A percentile compares a stretch with the other conserved stretches of the same genome.
Evolutionary conservation across 768 basidiomycete species (phyloP).

Genomic region (Termitomyces sp.): DNA sequence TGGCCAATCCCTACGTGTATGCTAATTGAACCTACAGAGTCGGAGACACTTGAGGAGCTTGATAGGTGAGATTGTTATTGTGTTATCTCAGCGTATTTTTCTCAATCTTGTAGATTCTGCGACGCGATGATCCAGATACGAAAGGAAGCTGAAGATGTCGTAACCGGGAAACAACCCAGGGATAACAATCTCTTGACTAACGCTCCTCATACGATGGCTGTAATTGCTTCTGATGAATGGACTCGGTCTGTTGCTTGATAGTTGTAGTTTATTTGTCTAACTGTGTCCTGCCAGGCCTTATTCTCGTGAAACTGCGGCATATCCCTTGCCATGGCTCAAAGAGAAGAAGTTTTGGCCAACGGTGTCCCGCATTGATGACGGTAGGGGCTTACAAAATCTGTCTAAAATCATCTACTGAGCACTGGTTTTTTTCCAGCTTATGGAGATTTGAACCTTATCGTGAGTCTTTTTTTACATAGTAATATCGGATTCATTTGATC

Average conservation of each 20-base stretch:
- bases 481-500: neutral
- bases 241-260: slow-evolving; percentile 50
- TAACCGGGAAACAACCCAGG: slow-evolving; percentile 80
- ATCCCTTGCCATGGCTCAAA: slow-evolving; percentile 76
- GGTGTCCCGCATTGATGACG: slow-evolving; percentile 89
- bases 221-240: slow-evolving; percentile 80
- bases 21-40: slow-evolving; percentile 97
- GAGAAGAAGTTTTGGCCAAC: slow-evolving; percentile 98
- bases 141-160: slow-evolving; percentile 83
- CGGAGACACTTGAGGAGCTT: slow-evolving; percentile 89
- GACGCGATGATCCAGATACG: slow-evolving; percentile 98
- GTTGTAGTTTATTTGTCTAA: neutral
- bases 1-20: slow-evolving; percentile 98
- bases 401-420: slow-evolving; percentile 2
- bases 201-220: slow-evolving; percentile 85
- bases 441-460: slow-evolving; percentile 88
- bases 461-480: slow-evolving; percentile 33
- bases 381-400: slow-evolving; percentile 37
- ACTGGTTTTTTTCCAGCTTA: slow-evolving; percentile 48
- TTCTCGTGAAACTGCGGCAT: slow-evolving; percentile 85
- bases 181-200: slow-evolving; percentile 93
- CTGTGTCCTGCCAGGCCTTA: slow-evolving; percentile 59
- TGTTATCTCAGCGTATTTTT: neutral
- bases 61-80: slow-evolving; percentile 52
- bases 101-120: slow-evolving; percentile 68